Evolutionary conservation across 2,329 filamentous ascomycete species (phyloP).

Genomic region (Xylariaceae sp.): DNA sequence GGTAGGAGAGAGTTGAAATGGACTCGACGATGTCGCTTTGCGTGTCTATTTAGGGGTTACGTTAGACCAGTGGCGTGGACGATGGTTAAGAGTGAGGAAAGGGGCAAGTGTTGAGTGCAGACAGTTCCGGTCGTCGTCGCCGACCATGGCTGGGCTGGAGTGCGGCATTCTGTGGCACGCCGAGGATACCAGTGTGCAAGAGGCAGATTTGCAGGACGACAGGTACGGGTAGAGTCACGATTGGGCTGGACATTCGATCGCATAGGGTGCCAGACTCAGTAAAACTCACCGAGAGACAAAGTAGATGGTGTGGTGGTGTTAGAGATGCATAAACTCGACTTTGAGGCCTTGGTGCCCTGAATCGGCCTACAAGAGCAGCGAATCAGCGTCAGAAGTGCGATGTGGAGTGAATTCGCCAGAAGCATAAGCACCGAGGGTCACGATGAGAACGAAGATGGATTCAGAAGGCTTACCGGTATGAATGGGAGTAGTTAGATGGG

Average conservation of each 20-base stretch:
- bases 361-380: slow-evolving; percentile 35
- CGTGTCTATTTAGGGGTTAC: slow-evolving; percentile 10
- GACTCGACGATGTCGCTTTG: slow-evolving; percentile 21
- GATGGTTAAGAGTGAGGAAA: slow-evolving; percentile 11
- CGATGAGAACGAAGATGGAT: slow-evolving; percentile 28
- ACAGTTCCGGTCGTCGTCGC: slow-evolving; percentile 18
- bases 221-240: slow-evolving; percentile 29
- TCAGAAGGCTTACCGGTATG: slow-evolving; percentile 32
- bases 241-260: slow-evolving; percentile 43
- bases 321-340: slow-evolving; percentile 42
- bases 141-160: slow-evolving; percentile 21
- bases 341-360: slow-evolving; percentile 35
- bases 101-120: slow-evolving; percentile 10
- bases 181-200: slow-evolving; percentile 21
- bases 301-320: slow-evolving; percentile 43
- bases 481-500: slow-evolving; percentile 36
- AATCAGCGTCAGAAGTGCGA: slow-evolving; percentile 26
- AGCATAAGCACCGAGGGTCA: slow-evolving; percentile 10
- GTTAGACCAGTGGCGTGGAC: slow-evolving; percentile 26
- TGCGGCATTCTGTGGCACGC: slow-evolving; percentile 24
- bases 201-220: slow-evolving; percentile 24
- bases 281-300: slow-evolving; percentile 46
- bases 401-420: slow-evolving; percentile 13
- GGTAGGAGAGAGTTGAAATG: slow-evolving; percentile 20
- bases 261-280: slow-evolving; percentile 39